A percentile compares a stretch with the other conserved stretches of the same genome.
Conservation (phyloP, 2,329 filamentous ascomycete species). For the Lojkania enalia region DNA sequence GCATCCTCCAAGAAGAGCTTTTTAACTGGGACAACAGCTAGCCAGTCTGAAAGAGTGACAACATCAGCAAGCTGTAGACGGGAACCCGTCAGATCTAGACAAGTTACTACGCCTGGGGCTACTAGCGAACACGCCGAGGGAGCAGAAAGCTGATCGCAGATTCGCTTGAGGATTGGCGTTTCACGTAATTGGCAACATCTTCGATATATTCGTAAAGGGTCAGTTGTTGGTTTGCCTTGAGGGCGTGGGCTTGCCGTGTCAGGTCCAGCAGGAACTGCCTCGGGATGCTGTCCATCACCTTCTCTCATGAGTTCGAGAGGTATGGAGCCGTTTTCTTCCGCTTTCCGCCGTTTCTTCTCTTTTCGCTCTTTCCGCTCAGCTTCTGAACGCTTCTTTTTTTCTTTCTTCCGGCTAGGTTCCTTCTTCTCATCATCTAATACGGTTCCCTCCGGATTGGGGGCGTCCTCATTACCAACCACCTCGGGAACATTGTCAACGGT, state of each 20-base stretch:
- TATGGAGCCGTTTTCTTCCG: constrained; percentile 83
- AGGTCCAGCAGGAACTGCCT: constrained; percentile 13
- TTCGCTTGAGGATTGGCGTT: constrained; percentile 86
- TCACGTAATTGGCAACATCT: constrained; percentile 93
- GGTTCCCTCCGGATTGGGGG: constrained; percentile 46
- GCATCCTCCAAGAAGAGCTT: constrained; percentile 87
- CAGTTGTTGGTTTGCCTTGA: constrained; percentile 77
- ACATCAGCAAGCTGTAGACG: constrained; percentile 82
- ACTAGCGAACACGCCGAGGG: constrained; percentile 65
- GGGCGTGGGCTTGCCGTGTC: constrained; percentile 49
- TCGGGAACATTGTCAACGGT: constrained; percentile 23
- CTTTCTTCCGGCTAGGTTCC: constrained; percentile 71
- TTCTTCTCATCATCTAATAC: constrained; percentile 40
- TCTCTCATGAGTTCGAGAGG: constrained; percentile 81
- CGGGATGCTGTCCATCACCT: constrained; percentile 47
- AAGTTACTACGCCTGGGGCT: constrained; percentile 75
- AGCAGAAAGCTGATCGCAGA: constrained; percentile 83
- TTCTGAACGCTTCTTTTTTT: constrained; percentile 95
- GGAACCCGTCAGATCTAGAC: constrained; percentile 82
- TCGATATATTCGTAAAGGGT: constrained; percentile 89
- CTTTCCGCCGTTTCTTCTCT: constrained; percentile 81
- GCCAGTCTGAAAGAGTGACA: constrained; percentile 86
- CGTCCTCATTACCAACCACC: constrained; percentile 47
- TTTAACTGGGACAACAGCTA: constrained; percentile 88
- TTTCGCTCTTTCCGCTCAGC: constrained; percentile 90